These are phyloP conservation scores for Scheffersomyces spartinae DNA, from an alignment of 805 yeast species.

Conservation along the genomic window DNA sequence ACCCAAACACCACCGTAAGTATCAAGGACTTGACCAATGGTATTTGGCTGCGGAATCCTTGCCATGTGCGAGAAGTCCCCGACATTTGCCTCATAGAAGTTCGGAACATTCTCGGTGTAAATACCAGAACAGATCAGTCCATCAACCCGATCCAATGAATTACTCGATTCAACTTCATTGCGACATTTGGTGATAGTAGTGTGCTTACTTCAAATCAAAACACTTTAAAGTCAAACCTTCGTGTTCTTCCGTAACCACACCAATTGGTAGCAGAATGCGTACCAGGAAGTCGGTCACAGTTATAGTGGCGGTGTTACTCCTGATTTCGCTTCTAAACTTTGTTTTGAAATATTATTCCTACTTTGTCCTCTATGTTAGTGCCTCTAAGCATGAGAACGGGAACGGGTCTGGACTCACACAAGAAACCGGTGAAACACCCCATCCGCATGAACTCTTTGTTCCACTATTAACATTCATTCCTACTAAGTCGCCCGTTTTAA, in stretches of 20 bases:
- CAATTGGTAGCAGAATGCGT: too few species aligned
- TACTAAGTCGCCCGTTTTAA: slow-evolving; percentile 23
- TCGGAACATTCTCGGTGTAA: slow-evolving; percentile 10
- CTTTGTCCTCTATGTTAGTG: slow-evolving; percentile 17
- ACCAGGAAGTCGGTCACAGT: too few species aligned
- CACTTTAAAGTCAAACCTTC: slow-evolving; percentile 21
- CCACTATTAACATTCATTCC: slow-evolving; percentile 42
- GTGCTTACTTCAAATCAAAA: neutral
- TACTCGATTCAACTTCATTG: neutral
- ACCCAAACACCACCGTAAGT: slow-evolving; percentile 27
- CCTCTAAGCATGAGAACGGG: slow-evolving; percentile 4
- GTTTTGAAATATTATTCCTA: slow-evolving; percentile 26
- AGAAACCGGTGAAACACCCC: slow-evolving; percentile 27
- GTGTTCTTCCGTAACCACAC: too few species aligned
- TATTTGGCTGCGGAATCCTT: slow-evolving; percentile 12
- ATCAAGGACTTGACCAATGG: slow-evolving; percentile 26
- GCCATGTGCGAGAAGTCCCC: slow-evolving; percentile 18
- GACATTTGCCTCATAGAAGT: slow-evolving; percentile 18
- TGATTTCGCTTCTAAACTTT: slow-evolving; percentile 22
- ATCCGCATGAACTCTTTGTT: slow-evolving; percentile 35
- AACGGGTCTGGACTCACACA: slow-evolving; percentile 10
- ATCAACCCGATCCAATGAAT: slow-evolving; percentile 3
- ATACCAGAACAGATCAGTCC: slow-evolving; percentile 10
- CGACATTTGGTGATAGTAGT: neutral
- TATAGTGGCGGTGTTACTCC: slow-evolving; percentile 18